These are phyloP conservation scores for Lycium ferocissimum DNA, from an alignment of 257 asterid genomes.

Conservation along the genomic window DNA sequence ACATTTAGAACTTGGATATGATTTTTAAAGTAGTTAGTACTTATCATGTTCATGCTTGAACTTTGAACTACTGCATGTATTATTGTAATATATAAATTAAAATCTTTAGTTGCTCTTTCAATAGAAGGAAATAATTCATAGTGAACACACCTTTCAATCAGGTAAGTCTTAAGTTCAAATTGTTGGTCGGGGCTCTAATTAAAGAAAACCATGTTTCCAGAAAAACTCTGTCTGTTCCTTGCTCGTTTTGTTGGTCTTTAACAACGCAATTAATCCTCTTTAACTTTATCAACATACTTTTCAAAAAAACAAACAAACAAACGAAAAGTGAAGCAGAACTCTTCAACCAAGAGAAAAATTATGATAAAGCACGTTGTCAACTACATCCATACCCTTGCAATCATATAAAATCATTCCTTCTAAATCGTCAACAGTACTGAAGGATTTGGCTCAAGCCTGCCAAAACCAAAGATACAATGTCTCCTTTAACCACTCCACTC, in stretches of 20 bases:
- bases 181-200: neutral
- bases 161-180: neutral
- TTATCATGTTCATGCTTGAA: too few relatives aligned
- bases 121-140: neutral
- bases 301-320: neutral
- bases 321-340: neutral
- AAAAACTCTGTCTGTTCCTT: neutral
- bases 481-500: neutral
- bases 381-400: constrained; percentile 4
- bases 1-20: neutral
- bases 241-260: neutral
- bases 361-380: neutral
- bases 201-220: neutral
- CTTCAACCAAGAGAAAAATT: neutral
- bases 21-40: neutral
- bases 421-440: neutral
- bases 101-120: neutral
- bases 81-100: too few relatives aligned
- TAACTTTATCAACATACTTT: neutral
- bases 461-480: constrained; percentile 16
- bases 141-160: neutral
- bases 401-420: constrained; percentile 25
- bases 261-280: neutral
- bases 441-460: constrained; percentile 32
- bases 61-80: too few relatives aligned